phyloP scores from a whole-genome alignment of 495 filamentous ascomycete species.

The Pseudotulostoma volvatum region DNA sequence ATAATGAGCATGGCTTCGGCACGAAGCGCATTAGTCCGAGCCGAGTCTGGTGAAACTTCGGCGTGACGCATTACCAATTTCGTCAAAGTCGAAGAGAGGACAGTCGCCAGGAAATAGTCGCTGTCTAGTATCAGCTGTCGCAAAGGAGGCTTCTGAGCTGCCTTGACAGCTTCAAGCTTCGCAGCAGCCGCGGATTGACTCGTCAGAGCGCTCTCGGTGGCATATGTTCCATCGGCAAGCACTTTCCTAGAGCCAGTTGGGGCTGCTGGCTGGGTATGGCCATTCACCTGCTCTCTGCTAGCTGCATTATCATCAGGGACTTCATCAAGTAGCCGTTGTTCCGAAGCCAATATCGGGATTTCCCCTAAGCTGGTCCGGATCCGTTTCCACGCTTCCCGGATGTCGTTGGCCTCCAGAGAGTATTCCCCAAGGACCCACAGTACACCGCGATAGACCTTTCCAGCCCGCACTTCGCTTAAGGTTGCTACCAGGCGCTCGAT shows the following conservation, averaged over 20 bases:
- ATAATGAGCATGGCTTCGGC: constrained; percentile 99
- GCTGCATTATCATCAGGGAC: constrained; percentile 50
- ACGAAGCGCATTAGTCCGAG: constrained; percentile 82
- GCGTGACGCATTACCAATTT: constrained; percentile 98
- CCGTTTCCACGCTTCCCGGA: constrained; percentile 91
- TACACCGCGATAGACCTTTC: constrained; percentile 92
- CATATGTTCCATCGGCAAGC: constrained; percentile 91
- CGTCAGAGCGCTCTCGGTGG: constrained; percentile 90
- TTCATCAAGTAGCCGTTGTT: constrained; percentile 79
- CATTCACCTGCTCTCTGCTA: constrained; percentile 61
- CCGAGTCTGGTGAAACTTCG: constrained; percentile 73
- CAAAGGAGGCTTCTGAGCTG: constrained; percentile 89
- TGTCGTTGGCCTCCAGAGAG: constrained; percentile 81
- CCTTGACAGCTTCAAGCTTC: constrained; percentile 89
- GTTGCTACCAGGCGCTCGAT: constrained; percentile 80
- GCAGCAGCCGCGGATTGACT: constrained; percentile 79
- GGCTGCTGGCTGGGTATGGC: constrained; percentile 55
- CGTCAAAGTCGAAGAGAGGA: constrained; percentile 84
- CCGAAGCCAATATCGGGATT: constrained; percentile 91
- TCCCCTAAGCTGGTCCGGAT: constrained; percentile 90
- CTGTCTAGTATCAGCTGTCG: constrained; percentile 92
- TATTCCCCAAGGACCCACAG: constrained; percentile 99
- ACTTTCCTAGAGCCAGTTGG: constrained; percentile 80
- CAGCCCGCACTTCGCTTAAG: constrained; percentile 82
- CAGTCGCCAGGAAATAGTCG: constrained; percentile 91